Evolutionary conservation across 2,329 filamentous ascomycete species (phyloP), one percentile per base, ranked within the genome.

Genomic region (Colletotrichum sp.): DNA sequence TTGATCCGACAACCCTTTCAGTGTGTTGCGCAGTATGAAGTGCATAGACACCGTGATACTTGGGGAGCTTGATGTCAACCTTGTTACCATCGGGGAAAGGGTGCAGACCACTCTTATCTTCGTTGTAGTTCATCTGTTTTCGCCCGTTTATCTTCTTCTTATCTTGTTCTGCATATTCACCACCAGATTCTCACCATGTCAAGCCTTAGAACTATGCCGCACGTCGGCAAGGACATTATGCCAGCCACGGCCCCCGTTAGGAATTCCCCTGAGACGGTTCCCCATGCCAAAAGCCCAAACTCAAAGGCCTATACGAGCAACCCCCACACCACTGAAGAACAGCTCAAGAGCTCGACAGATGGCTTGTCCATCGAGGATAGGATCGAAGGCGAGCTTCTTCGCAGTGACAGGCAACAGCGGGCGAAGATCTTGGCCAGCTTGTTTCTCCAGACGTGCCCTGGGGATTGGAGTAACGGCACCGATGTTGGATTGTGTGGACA

Each of bases 201-300:
- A n/a, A 44, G 0, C 39, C 39, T 0, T 44, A n/a, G 18, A 44
- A 44, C 39, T 0, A n/a, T 44, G 10, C 8, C 16, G 0, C 0
- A 44, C 16, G 39, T 0, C 8, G 5, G 1, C 18, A 6, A 44
- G 18, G 3, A 10, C 2, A 10, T 44, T 0, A 44, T 6, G 39
- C 0, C 39, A 1, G 39, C 9, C 39, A n/a, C 16, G 0, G 16
- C 18, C 39, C 18, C 39, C 1, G 0, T 10, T 10, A n/a, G 0
- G 36, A n/a, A 52, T 21, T 4, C 36, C 1, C 16, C 1, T 0
- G 1, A 21, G 30, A 60, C 28, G 26, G 1, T 1, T 18, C 5
- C 21, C 12, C 0, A 18, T 12, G 16, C 26, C 7, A 16, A 1
- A 0, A n/a, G 39, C 39, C 18, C 18, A 44, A 0, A 44, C 9